Evolutionary conservation across 192 early-diverging fungal species (phyloP).

Genomic region (Phycomyces blakesleeanus): DNA sequence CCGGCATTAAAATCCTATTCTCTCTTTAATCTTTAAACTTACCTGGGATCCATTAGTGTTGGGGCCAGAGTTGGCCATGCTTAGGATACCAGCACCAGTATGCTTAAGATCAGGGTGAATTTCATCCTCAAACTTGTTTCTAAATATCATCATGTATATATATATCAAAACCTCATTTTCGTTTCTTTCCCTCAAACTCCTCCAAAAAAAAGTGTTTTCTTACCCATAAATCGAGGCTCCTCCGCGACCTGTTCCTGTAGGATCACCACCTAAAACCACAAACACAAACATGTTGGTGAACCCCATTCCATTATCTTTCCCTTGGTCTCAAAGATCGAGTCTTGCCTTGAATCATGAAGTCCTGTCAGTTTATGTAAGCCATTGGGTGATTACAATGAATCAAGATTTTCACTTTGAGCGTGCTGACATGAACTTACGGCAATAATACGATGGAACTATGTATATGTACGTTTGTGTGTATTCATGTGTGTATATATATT

Average conservation of each 20-base stretch:
- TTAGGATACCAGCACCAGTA: slow-evolving; percentile 84
- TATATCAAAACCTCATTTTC: not conserved
- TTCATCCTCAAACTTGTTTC: slow-evolving; percentile 84
- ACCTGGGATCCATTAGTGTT: slow-evolving; percentile 65
- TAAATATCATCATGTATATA: slow-evolving; percentile 13
- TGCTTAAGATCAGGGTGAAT: slow-evolving; percentile 74
- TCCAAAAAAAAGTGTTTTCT: too few relatives aligned
- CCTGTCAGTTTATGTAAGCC: slow-evolving; percentile 33
- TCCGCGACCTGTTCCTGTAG: slow-evolving; percentile 89
- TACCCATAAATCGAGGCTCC: slow-evolving; percentile 85
- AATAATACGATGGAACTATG: slow-evolving; percentile 76
- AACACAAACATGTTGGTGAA: not conserved
- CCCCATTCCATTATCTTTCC: not conserved
- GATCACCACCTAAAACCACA: slow-evolving; percentile 71
- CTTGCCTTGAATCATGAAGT: slow-evolving; percentile 93
- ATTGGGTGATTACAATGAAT: not conserved
- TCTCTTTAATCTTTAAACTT: not conserved
- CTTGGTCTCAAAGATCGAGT: not conserved
- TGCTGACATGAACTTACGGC: slow-evolving; percentile 35
- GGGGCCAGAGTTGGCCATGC: slow-evolving; percentile 82
- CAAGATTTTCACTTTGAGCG: not conserved
- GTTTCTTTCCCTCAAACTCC: not conserved
- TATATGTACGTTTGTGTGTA: not conserved
- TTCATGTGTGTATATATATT: too few relatives aligned
- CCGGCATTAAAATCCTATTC: too few relatives aligned